A percentile compares a stretch with the other conserved stretches of the same genome.
Evolutionary conservation across 2,329 filamentous ascomycete species (phyloP).

Genomic region (Trichophyton mentagrophytes): DNA sequence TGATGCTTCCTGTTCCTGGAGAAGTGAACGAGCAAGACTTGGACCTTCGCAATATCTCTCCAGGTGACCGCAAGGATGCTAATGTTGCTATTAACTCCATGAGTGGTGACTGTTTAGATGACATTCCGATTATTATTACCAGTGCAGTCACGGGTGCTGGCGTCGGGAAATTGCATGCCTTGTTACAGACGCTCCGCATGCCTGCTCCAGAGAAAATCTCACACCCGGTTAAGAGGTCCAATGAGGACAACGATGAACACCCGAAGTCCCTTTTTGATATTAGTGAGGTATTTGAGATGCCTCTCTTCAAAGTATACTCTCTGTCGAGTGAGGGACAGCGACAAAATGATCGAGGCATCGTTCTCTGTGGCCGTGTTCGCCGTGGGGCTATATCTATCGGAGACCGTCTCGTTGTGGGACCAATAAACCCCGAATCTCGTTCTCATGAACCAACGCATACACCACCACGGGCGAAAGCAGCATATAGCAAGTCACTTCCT

Average conservation of each 20-base stretch:
- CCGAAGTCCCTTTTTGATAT: slow-evolving; percentile 67
- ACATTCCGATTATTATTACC: slow-evolving; percentile 75
- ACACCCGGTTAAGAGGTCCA: background rate
- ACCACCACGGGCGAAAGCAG: slow-evolving; percentile 15
- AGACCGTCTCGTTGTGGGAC: slow-evolving; percentile 65
- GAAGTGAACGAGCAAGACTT: slow-evolving; percentile 38
- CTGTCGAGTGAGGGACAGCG: slow-evolving; percentile 28
- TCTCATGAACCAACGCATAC: slow-evolving; percentile 11
- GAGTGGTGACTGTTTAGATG: slow-evolving; percentile 28
- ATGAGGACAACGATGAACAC: slow-evolving; percentile 30
- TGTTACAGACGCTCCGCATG: slow-evolving; percentile 64
- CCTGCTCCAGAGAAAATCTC: slow-evolving; percentile 25
- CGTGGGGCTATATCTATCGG: slow-evolving; percentile 66
- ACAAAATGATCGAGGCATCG: slow-evolving; percentile 45
- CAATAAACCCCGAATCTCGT: slow-evolving; percentile 44
- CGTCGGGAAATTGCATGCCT: slow-evolving; percentile 66
- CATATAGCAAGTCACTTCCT: slow-evolving; percentile 23
- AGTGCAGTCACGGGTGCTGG: slow-evolving; percentile 77
- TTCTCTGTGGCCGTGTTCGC: slow-evolving; percentile 75
- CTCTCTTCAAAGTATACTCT: slow-evolving; percentile 46
- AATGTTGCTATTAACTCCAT: slow-evolving; percentile 40
- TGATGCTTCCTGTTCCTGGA: slow-evolving; percentile 44
- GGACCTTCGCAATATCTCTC: slow-evolving; percentile 46
- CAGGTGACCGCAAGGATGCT: slow-evolving; percentile 46
- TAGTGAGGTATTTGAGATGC: slow-evolving; percentile 74